These are phyloP conservation scores for Ophiostoma perfectum DNA, from an alignment of 2,329 filamentous ascomycete genomes.

Conservation along the genomic window DNA sequence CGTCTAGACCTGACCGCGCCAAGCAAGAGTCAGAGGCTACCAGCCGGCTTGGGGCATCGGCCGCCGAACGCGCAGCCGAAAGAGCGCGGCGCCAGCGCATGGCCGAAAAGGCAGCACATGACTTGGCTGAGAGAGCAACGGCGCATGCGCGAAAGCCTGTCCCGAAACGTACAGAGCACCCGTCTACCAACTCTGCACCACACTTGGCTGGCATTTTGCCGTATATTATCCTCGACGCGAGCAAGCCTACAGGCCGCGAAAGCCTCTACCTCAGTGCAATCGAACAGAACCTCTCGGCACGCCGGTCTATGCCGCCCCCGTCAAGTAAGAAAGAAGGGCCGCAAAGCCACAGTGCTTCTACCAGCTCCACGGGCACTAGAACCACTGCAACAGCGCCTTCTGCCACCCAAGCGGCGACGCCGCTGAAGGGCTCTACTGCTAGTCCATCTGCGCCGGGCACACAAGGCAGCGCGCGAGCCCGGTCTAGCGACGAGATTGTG, in stretches of 20 bases:
- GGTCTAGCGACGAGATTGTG: slow-evolving; percentile 19
- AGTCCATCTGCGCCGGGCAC: neutral
- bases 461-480: slow-evolving; percentile 11
- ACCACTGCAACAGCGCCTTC: neutral
- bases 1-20: neutral
- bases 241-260: slow-evolving; percentile 71
- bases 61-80: slow-evolving; percentile 54
- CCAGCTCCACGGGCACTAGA: neutral
- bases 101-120: slow-evolving; percentile 49
- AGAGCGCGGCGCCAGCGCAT: slow-evolving; percentile 57
- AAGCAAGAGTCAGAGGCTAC: slow-evolving; percentile 10
- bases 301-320: slow-evolving; percentile 22
- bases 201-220: slow-evolving; percentile 56
- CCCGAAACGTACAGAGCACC: slow-evolving; percentile 49
- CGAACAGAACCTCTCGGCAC: slow-evolving; percentile 42
- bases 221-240: slow-evolving; percentile 70
- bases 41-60: slow-evolving; percentile 34
- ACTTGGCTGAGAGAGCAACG: slow-evolving; percentile 52
- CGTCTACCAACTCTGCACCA: slow-evolving; percentile 51
- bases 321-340: slow-evolving; percentile 22
- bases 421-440: neutral
- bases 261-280: slow-evolving; percentile 65
- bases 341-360: slow-evolving; percentile 13
- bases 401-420: neutral
- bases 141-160: slow-evolving; percentile 48